phyloP scores from a whole-genome alignment of 371 early-diverging fungal species.

The Mortierella sp. region DNA sequence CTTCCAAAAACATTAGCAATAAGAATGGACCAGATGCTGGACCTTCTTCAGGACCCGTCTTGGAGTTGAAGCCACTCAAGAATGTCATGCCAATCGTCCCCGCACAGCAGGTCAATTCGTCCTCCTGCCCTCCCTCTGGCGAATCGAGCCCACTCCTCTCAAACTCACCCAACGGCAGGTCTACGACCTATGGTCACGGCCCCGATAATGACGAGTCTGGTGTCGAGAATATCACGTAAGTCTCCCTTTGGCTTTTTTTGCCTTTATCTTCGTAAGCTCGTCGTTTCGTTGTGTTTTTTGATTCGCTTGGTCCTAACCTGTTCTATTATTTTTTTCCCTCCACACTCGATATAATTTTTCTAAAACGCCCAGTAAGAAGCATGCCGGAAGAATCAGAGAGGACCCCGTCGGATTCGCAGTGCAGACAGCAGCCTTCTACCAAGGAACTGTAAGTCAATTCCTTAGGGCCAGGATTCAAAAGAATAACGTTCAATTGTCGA shows the following conservation, averaged over 20 bases:
- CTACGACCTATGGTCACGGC: neutral
- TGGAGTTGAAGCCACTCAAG: conserved; percentile 54
- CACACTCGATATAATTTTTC: neutral
- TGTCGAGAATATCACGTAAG: conserved; percentile 57
- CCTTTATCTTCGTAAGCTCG: neutral
- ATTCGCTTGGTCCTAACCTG: neutral
- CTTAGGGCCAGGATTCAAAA: neutral
- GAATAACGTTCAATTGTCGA: neutral
- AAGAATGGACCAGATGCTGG: conserved; percentile 10
- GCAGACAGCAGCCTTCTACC: conserved; percentile 76
- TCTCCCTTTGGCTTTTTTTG: neutral
- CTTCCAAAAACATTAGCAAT: neutral
- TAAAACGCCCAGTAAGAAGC: conserved; percentile 61
- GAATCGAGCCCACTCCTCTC: conserved; percentile 18
- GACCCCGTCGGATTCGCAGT: conserved; percentile 87
- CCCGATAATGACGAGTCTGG: conserved; percentile 55
- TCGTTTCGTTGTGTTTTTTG: neutral
- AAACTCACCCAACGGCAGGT: conserved; percentile 10
- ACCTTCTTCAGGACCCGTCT: conserved; percentile 6
- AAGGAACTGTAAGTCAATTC: conserved; percentile 72
- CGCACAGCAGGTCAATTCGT: conserved; percentile 51
- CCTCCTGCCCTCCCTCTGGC: conserved; percentile 39
- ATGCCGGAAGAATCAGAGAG: conserved; percentile 77
- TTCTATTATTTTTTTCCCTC: neutral
- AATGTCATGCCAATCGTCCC: conserved; percentile 57